Percentiles rank a stretch among this genome's conserved stretches.
Conservation (phyloP, 495 filamentous ascomycete genomes). For the Friedmanniomyces endolithicus region DNA sequence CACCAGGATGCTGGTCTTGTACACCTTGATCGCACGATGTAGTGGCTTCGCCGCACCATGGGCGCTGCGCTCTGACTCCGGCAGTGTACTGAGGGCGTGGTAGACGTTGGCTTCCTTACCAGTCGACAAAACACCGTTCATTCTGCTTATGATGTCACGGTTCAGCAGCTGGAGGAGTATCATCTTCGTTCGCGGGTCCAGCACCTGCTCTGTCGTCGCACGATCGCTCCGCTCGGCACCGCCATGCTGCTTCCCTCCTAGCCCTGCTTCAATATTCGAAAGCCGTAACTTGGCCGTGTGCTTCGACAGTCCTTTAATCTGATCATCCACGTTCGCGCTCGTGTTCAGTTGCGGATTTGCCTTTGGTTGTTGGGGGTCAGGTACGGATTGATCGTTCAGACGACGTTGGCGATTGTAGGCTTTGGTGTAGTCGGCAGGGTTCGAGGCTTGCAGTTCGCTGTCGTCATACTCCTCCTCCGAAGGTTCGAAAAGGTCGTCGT, state of each 20-base stretch:
- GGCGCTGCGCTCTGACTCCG: background rate
- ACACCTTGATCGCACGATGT: conserved; percentile 87
- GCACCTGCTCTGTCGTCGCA: conserved; percentile 83
- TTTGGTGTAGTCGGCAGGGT: conserved; percentile 65
- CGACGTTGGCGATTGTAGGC: conserved; percentile 77
- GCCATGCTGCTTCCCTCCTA: conserved; percentile 40
- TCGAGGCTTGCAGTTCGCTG: conserved; percentile 44
- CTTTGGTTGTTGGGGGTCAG: conserved; percentile 47
- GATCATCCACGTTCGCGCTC: conserved; percentile 66
- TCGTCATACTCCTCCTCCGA: conserved; percentile 40
- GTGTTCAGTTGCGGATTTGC: conserved; percentile 81
- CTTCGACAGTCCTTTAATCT: conserved; percentile 66
- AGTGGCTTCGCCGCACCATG: conserved; percentile 32
- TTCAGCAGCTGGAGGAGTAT: conserved; percentile 93
- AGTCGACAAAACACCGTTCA: conserved; percentile 85
- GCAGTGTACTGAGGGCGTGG: conserved; percentile 49
- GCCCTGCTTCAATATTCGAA: conserved; percentile 48
- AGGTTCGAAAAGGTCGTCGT: conserved; percentile 46
- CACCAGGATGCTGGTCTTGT: conserved; percentile 90
- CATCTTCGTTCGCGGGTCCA: conserved; percentile 89
- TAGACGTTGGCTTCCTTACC: conserved; percentile 99
- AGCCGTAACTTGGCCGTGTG: conserved; percentile 85
- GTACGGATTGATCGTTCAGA: conserved; percentile 45
- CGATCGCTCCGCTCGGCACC: conserved; percentile 75
- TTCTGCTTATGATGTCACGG: conserved; percentile 61